phyloP scores from a whole-genome alignment of 441 rosid genomes.

The Eruca vesicaria region DNA sequence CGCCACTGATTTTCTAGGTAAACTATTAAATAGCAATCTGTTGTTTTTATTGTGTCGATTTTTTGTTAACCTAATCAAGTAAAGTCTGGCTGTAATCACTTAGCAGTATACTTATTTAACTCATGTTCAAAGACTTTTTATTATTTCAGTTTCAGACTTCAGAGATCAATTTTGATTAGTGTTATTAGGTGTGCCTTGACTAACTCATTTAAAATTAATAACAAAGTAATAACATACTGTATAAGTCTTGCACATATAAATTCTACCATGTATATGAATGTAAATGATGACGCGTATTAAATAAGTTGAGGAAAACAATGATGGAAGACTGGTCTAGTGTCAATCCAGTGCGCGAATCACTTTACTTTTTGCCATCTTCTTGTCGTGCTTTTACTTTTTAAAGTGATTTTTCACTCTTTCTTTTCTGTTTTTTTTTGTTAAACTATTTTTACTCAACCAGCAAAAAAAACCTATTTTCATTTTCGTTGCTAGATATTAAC shows the following conservation, averaged over 20 bases:
- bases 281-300: slow-evolving; percentile 8
- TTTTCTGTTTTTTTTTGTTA: slow-evolving; percentile 8
- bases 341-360: slow-evolving; percentile 24
- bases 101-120: no score
- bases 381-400: background rate
- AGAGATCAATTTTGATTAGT: background rate
- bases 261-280: no score
- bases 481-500: background rate
- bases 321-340: slow-evolving; percentile 29
- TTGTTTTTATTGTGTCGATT: background rate
- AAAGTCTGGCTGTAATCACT: no score
- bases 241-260: no score
- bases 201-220: background rate
- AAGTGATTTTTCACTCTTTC: slow-evolving; percentile 13
- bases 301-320: slow-evolving; percentile 19
- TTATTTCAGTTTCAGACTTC: no score
- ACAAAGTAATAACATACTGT: no score
- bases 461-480: background rate
- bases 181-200: background rate
- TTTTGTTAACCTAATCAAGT: background rate
- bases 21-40: background rate
- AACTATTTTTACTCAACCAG: background rate
- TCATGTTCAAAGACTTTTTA: no score
- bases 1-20: slow-evolving; percentile 71
- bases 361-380: slow-evolving; percentile 24